These are phyloP conservation scores for Verbascum thapsus DNA, from an alignment of 257 asterid genomes.

Conservation along the genomic window DNA sequence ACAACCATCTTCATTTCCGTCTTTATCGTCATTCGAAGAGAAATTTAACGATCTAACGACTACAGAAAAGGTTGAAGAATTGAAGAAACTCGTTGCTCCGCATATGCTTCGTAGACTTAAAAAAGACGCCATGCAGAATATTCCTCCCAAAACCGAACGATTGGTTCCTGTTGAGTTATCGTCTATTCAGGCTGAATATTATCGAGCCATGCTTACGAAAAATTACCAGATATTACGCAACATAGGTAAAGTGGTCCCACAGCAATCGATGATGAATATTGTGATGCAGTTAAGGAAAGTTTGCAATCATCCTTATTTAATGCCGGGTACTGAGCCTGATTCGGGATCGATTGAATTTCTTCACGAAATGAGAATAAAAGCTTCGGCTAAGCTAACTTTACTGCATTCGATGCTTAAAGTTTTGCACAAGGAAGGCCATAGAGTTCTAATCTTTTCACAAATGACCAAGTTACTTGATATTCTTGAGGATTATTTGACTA, in stretches of 20 bases:
- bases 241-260: constrained; percentile 89
- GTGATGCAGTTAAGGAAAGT: constrained; percentile 98
- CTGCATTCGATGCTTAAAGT: constrained; percentile 92
- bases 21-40: constrained; percentile 87
- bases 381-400: constrained; percentile 92
- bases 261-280: constrained; percentile 93
- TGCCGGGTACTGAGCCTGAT: constrained; percentile 98
- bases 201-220: constrained; percentile 98
- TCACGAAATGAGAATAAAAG: constrained; percentile 98
- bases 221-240: constrained; percentile 93
- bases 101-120: constrained; percentile 97
- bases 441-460: constrained; percentile 95
- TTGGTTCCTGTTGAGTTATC: constrained; percentile 98
- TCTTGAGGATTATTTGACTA: constrained; percentile 85
- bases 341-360: constrained; percentile 82
- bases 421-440: constrained; percentile 80
- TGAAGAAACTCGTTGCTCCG: constrained; percentile 97
- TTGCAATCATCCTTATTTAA: constrained; percentile 98
- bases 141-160: constrained; percentile 97
- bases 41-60: constrained; percentile 90
- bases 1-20: constrained; percentile 93
- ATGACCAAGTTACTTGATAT: constrained; percentile 97
- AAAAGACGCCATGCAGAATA: constrained; percentile 95
- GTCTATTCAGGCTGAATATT: constrained; percentile 96
- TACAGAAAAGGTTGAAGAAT: constrained; percentile 90